These are phyloP conservation scores for Saccharomycopsis selenospora DNA, from an alignment of 805 yeast species.

Conservation along the genomic window DNA sequence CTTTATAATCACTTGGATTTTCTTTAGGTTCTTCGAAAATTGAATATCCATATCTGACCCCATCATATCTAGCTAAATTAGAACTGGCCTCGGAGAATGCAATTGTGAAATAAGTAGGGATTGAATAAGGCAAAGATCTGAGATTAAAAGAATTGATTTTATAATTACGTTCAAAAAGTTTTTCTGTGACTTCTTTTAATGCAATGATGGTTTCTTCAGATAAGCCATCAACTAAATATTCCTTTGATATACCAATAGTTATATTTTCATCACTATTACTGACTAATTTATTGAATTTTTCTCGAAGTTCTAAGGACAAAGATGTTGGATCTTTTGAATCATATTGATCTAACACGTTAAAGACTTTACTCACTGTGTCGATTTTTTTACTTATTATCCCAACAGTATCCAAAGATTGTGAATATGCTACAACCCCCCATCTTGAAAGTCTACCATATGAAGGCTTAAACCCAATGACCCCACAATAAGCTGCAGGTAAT, in stretches of 20 bases:
- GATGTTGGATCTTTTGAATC: slow-evolving; percentile 82
- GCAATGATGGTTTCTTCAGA: slow-evolving; percentile 37
- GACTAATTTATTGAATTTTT: slow-evolving; percentile 19
- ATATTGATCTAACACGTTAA: slow-evolving; percentile 43
- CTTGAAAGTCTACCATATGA: slow-evolving; percentile 87
- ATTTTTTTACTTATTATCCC: slow-evolving; percentile 64
- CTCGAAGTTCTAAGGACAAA: slow-evolving; percentile 33
- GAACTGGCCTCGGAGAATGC: slow-evolving; percentile 95
- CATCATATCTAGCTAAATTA: slow-evolving; percentile 84
- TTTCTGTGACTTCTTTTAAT: slow-evolving; percentile 41
- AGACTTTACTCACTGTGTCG: slow-evolving; percentile 40
- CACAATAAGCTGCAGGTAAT: slow-evolving; percentile 83
- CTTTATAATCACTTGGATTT: slow-evolving; percentile 30
- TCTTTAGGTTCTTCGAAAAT: slow-evolving; percentile 25
- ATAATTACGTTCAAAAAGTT: slow-evolving; percentile 44
- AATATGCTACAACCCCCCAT: slow-evolving; percentile 88
- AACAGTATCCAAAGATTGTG: slow-evolving; percentile 91
- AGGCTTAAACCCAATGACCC: slow-evolving; percentile 85
- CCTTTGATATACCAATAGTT: slow-evolving; percentile 67
- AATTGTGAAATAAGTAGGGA: slow-evolving; percentile 80
- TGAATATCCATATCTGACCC: slow-evolving; percentile 72
- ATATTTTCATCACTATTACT: slow-evolving; percentile 25
- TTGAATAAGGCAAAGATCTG: slow-evolving; percentile 56
- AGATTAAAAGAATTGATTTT: slow-evolving; percentile 57
- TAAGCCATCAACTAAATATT: slow-evolving; percentile 53